These are phyloP conservation scores for Colletotrichum filicis DNA, from an alignment of 2,329 filamentous ascomycete species.

Conservation along the genomic window DNA sequence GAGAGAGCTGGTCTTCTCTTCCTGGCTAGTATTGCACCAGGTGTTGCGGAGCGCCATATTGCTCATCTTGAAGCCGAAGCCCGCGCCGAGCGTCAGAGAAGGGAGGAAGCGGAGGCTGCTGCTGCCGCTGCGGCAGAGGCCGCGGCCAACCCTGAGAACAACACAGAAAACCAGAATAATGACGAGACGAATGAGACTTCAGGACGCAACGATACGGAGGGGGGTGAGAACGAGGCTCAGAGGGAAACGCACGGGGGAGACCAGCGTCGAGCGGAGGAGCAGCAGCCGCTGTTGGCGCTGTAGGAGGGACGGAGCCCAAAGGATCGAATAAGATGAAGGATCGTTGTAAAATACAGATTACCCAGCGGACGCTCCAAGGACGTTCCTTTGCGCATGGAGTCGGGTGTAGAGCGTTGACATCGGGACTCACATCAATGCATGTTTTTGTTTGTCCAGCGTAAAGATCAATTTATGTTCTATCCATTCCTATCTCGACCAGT, in stretches of 20 bases:
- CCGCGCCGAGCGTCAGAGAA: slow-evolving; percentile 55
- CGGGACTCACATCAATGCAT: slow-evolving; percentile 8
- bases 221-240: background rate
- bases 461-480: background rate
- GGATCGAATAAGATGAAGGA: background rate
- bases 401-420: slow-evolving; percentile 29
- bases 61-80: slow-evolving; percentile 65
- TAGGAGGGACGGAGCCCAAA: background rate
- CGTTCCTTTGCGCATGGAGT: slow-evolving; percentile 26
- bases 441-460: slow-evolving; percentile 1
- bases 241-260: slow-evolving; percentile 10
- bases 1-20: slow-evolving; percentile 72
- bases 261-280: slow-evolving; percentile 22
- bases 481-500: background rate
- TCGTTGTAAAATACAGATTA: slow-evolving; percentile 25
- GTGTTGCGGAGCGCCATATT: slow-evolving; percentile 74
- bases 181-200: slow-evolving; percentile 13
- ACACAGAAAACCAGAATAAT: slow-evolving; percentile 11
- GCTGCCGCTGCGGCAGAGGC: slow-evolving; percentile 48
- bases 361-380: slow-evolving; percentile 18
- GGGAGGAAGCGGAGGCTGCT: slow-evolving; percentile 54
- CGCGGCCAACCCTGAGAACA: slow-evolving; percentile 34
- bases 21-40: slow-evolving; percentile 73
- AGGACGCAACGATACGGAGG: slow-evolving; percentile 4
- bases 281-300: slow-evolving; percentile 23